Conservation (phyloP, 345 rosid genomes). For the Zanthoxylum bungeanum region DNA sequence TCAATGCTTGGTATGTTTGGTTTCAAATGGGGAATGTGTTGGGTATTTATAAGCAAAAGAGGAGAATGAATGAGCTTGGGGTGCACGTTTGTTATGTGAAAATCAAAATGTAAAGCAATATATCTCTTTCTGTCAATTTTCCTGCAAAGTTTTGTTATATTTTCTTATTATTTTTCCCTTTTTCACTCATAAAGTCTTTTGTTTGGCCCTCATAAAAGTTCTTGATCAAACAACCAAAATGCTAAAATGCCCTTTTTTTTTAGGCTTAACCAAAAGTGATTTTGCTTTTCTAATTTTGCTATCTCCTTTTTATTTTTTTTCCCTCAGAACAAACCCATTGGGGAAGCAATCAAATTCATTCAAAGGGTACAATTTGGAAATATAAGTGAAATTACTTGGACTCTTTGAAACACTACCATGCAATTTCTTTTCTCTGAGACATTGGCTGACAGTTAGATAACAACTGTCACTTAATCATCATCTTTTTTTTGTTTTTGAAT, state of each 20-base stretch:
- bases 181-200: not conserved
- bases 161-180: not conserved
- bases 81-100: constrained; percentile 43
- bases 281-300: not conserved
- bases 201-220: constrained; percentile 2
- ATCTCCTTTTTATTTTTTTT: not conserved
- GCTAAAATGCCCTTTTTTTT: constrained; percentile 10
- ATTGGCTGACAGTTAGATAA: not conserved
- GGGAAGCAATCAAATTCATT: not conserved
- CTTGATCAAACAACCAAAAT: constrained; percentile 3
- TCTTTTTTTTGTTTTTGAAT: not conserved
- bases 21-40: not conserved
- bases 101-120: constrained; percentile 42
- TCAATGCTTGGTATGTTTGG: not conserved
- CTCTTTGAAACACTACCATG: not conserved
- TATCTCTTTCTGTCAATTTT: constrained; percentile 23
- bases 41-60: constrained; percentile 2
- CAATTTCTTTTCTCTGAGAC: constrained; percentile 7
- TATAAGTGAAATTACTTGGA: constrained; percentile 1
- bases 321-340: not conserved
- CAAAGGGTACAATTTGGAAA: not conserved
- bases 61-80: constrained; percentile 33
- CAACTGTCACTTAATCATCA: too few relatives aligned
- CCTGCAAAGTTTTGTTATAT: not conserved
- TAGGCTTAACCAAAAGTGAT: constrained; percentile 7